Conservation (phyloP, 805 yeast genomes). For the Wickerhamomyces silvicola region DNA sequence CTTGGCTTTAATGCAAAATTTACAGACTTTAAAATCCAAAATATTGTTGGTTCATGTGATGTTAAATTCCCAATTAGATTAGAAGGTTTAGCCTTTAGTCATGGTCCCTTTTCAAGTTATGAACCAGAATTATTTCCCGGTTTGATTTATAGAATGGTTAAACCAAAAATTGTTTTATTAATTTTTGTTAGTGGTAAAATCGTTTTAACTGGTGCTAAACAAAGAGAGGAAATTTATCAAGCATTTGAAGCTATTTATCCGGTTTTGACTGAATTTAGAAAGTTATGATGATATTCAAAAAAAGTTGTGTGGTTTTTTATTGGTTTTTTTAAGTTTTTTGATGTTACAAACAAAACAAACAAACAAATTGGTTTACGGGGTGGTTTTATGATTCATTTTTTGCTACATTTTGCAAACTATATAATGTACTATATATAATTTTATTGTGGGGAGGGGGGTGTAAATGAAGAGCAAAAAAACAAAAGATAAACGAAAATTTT, state of each 20-base stretch:
- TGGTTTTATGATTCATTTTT: no score
- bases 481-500: no score
- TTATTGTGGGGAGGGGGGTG: no score
- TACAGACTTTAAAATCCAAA: conserved; percentile 96
- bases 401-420: no score
- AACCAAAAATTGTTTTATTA: conserved; percentile 92
- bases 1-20: conserved; percentile 97
- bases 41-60: conserved; percentile 97
- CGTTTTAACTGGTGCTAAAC: conserved; percentile 97
- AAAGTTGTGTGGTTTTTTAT: no score
- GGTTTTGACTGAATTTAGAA: conserved; percentile 95
- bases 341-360: no score
- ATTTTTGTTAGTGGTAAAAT: conserved; percentile 97
- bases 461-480: no score
- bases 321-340: no score
- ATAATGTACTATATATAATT: no score
- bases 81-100: conserved; percentile 96
- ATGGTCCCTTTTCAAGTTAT: conserved; percentile 97
- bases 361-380: no score
- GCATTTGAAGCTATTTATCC: conserved; percentile 99
- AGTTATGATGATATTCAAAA: conserved; percentile 43
- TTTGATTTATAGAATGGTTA: conserved; percentile 97
- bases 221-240: conserved; percentile 95
- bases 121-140: conserved; percentile 99
- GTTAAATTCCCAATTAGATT: conserved; percentile 96